A percentile compares a stretch with the other conserved stretches of the same genome.
These are phyloP conservation scores for Colletotrichum karsti DNA, from an alignment of 2,329 filamentous ascomycete species.

Conservation along the genomic window DNA sequence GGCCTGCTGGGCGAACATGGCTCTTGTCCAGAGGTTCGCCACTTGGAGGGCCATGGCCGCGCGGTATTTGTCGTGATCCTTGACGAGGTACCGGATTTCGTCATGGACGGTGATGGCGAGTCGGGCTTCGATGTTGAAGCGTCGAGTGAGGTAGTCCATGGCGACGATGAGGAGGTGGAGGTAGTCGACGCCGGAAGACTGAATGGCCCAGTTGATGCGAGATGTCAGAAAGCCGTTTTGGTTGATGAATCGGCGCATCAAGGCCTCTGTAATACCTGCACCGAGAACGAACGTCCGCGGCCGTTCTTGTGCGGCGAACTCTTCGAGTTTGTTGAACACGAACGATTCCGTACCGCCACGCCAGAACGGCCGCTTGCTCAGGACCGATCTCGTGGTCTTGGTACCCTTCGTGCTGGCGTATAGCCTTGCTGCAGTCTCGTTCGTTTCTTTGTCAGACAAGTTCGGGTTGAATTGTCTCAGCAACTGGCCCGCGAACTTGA, in stretches of 20 bases:
- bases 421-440: constrained; percentile 78
- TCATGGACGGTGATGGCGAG: constrained; percentile 96
- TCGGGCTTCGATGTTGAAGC: constrained; percentile 85
- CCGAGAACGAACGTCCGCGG: constrained; percentile 92
- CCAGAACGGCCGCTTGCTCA: constrained; percentile 87
- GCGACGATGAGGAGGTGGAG: constrained; percentile 90
- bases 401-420: constrained; percentile 92
- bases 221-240: constrained; percentile 94
- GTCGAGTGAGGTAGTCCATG: constrained; percentile 92
- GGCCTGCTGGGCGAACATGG: constrained; percentile 97
- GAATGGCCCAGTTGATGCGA: constrained; percentile 98
- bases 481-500: constrained; percentile 91
- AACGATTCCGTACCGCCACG: constrained; percentile 96
- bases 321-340: constrained; percentile 97
- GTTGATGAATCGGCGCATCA: constrained; percentile 87
- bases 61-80: constrained; percentile 84
- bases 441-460: constrained; percentile 81
- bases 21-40: constrained; percentile 94
- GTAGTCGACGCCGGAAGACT: constrained; percentile 97
- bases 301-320: constrained; percentile 93
- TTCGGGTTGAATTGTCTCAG: constrained; percentile 92
- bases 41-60: constrained; percentile 93
- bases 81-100: constrained; percentile 93
- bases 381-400: constrained; percentile 77
- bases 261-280: constrained; percentile 93